A percentile compares a stretch with the other conserved stretches of the same genome.
Evolutionary conservation across 805 yeast species (phyloP).

Genomic region (Candida hispaniensis): DNA sequence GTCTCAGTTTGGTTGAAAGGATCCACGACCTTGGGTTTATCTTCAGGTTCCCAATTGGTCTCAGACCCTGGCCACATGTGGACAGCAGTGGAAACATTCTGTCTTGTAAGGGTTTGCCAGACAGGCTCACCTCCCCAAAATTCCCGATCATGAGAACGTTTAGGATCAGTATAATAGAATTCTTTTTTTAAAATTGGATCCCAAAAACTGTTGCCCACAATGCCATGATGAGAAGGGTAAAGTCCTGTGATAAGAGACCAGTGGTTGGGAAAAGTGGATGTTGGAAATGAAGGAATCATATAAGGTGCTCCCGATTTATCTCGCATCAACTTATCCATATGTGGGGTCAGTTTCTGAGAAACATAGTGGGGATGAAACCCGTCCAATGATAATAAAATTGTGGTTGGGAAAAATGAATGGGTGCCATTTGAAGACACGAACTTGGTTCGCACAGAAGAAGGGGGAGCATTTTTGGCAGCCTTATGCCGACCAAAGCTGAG

Average conservation of each 20-base stretch:
- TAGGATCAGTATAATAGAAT: conserved; percentile 54
- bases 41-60: conserved; percentile 41
- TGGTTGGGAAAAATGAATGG: conserved; percentile 61
- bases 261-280: conserved; percentile 84
- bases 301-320: conserved; percentile 59
- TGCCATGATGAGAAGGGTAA: conserved; percentile 75
- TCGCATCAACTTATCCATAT: conserved; percentile 45
- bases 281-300: conserved; percentile 80
- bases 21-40: conserved; percentile 45
- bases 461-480: too few relatives aligned
- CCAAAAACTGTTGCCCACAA: conserved; percentile 70
- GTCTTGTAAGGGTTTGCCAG: conserved; percentile 65
- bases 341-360: conserved; percentile 55
- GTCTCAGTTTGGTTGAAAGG: conserved; percentile 54
- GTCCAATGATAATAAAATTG: conserved; percentile 69
- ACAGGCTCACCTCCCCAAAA: conserved; percentile 92
- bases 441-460: conserved; percentile 7
- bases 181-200: conserved; percentile 47
- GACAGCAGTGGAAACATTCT: conserved; percentile 57
- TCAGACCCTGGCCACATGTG: conserved; percentile 98
- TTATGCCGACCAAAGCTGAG: conserved; percentile 5
- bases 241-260: conserved; percentile 86
- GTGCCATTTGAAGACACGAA: conserved; percentile 45
- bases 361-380: conserved; percentile 90
- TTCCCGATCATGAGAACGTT: conserved; percentile 38